Base-by-base conservation (phyloP, 768 basidiomycete species). In the Mycena vulgaris region DNA sequence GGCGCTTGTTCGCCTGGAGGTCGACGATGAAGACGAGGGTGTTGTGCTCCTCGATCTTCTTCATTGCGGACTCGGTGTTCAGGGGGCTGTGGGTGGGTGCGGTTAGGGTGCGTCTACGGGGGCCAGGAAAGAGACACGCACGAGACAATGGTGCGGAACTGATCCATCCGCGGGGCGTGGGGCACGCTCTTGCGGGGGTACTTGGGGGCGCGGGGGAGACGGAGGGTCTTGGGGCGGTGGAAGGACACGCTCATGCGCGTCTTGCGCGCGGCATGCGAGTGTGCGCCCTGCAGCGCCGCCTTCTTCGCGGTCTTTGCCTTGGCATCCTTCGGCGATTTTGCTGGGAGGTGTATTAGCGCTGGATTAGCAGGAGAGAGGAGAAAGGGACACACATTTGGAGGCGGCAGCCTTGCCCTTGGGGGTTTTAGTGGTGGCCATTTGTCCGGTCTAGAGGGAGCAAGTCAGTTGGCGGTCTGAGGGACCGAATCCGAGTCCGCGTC, bases 41-140 rank as follows among this genome's bases (percentile, higher is more conserved):
- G 85, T 99, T 99, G 89, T 98, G 92, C 83, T 98, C 97, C 89
- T 99, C 97, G 67, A 99, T 99, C 90, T 99, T 98, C 90, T 98
- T 97, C 97, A 99, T 98, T 71, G 97, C 97, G 16, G 91, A 93
- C 83, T 99, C 97, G 19, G 96, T 97, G 91, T 96, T 97, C 82
- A 96, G 81, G 21, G 95, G 95, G 59, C 93, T 94, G 65, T 19
- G 4, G 39, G 35, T 37, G 35, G 14, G 30, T 58, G 45, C 8
- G 17, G 53, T 53, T 42, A 63, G 30, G 8, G 40, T n/a, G n/a
- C n/a, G n/a, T n/a, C n/a, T n/a, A 10, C 6, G 17, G 13, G 23
- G 28, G 21, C n/a, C n/a, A n/a, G n/a, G 28, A 33, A 47, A 33
- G 60, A 47, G 53, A 17, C 73, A 88, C 93, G 80, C 83, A 94